Evolutionary conservation across 2,329 filamentous ascomycete species (phyloP), one percentile per base, ranked within the genome.

Genomic region (Botrytis cinerea): DNA sequence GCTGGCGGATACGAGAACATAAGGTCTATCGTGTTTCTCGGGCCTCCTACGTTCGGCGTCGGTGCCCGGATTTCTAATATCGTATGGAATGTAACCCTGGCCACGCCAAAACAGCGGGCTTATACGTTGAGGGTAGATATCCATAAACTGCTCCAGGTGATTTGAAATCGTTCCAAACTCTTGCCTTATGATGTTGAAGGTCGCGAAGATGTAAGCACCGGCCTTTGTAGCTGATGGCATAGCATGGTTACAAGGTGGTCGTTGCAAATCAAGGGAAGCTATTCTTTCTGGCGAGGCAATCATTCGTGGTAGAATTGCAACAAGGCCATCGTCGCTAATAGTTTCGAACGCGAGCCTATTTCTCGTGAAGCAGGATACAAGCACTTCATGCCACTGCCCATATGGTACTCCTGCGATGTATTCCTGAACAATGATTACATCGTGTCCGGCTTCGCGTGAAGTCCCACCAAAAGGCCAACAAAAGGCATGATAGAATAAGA

Each of bases 101-200:
- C 43, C 67, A 20, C 67, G 38, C 67, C 51, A 70, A 12, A 60
- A 16, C 14, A 60, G 45, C 12, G 10, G 8, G 8, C 38, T 38
- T 38, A 38, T 38, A 38, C 38, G 38, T 38, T 38, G 38, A 38
- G 38, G 7, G 38, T 38, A 38, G 38, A 38, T 38, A 8, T 38
- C 32, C 10, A 28, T 10, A 32, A 64, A 64, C 20, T 18, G 6
- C 25, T 28, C 20, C 25, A 14, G 8, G 35, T 71, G 74, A 46
- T 74, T 72, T n/a, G 68, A 59, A 38, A 40, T 48, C 8, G 60
- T 60, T 61, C 40, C 64, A 63, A 77, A 75, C 28, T 61, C 8
- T 16, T 71, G 64, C 4, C 63, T 73, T 25, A 69, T 32, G 20
- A 74, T 68, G 40, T 75, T 72, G 68, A 77, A 77, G 68, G 68